phyloP scores from a whole-genome alignment of 352 stramenopile species.

The Pythium dissimile region DNA sequence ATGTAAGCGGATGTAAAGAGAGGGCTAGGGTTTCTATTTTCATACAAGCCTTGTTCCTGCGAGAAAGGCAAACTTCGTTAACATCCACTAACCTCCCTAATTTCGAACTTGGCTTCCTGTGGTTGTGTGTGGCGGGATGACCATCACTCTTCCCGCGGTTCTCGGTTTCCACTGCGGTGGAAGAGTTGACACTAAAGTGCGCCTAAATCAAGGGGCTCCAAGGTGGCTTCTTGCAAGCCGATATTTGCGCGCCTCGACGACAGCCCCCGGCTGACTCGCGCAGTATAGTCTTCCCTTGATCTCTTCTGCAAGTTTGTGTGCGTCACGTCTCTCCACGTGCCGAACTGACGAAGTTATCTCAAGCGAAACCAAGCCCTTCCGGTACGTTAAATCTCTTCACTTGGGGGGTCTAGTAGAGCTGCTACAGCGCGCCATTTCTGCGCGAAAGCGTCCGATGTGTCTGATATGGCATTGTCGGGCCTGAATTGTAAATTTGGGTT shows the following conservation, averaged over 20 bases:
- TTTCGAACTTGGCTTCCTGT: slow-evolving; percentile 19
- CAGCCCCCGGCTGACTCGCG: slow-evolving; percentile 7
- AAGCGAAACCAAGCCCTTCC: slow-evolving; percentile 7
- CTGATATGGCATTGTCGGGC: slow-evolving; percentile 4
- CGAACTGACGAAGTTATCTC: slow-evolving; percentile 13
- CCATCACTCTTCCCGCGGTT: slow-evolving; percentile 35
- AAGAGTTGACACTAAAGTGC: slow-evolving; percentile 33
- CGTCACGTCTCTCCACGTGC: slow-evolving; percentile 9
- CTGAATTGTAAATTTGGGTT: slow-evolving; percentile 15
- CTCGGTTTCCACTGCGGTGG: slow-evolving; percentile 28
- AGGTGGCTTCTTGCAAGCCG: slow-evolving; percentile 22
- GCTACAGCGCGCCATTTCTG: background rate
- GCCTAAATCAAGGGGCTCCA: slow-evolving; percentile 18
- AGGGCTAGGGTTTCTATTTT: background rate
- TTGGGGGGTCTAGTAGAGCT: slow-evolving; percentile 7
- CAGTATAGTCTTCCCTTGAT: slow-evolving; percentile 27
- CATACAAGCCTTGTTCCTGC: background rate
- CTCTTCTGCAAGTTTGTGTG: slow-evolving; percentile 22
- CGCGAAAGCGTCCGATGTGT: background rate
- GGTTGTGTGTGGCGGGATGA: slow-evolving; percentile 21
- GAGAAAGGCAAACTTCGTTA: background rate
- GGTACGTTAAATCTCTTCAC: slow-evolving; percentile 17
- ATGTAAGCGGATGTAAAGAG: slow-evolving; percentile 2
- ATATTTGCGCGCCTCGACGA: slow-evolving; percentile 18
- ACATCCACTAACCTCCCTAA: slow-evolving; percentile 14